Evolutionary conservation across 1,284 basidiomycete genomes (phyloP).

Genomic region (Inonotus hispidus): DNA sequence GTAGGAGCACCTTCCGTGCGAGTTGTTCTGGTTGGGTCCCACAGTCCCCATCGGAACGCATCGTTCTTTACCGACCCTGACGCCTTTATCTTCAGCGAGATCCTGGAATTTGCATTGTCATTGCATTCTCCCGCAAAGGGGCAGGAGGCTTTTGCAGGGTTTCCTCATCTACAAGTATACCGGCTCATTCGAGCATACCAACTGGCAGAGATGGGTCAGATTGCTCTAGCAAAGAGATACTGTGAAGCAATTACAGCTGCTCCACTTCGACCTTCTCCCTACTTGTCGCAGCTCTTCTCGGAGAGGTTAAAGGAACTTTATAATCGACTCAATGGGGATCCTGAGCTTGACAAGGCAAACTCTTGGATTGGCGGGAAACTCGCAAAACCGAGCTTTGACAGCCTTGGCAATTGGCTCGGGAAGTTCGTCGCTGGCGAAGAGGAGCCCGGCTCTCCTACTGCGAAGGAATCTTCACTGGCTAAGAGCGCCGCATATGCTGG

Average conservation of each 20-base stretch:
- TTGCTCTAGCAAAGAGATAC: conserved; percentile 74
- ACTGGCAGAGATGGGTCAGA: conserved; percentile 77
- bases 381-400: conserved; percentile 86
- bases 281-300: conserved; percentile 60
- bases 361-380: conserved; percentile 83
- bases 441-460: conserved; percentile 40
- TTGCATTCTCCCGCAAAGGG: conserved; percentile 72
- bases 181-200: conserved; percentile 75
- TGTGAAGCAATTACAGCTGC: conserved; percentile 85
- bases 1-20: conserved; percentile 56
- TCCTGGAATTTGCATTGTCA: conserved; percentile 88
- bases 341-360: conserved; percentile 62
- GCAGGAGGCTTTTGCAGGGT: conserved; percentile 77
- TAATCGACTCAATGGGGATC: conserved; percentile 77
- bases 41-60: conserved; percentile 46
- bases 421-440: conserved; percentile 94
- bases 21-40: conserved; percentile 62
- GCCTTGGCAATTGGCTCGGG: conserved; percentile 90
- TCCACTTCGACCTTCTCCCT: conserved; percentile 61
- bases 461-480: conserved; percentile 37
- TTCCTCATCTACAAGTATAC: conserved; percentile 88
- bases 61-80: conserved; percentile 71
- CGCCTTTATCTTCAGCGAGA: conserved; percentile 83
- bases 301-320: conserved; percentile 79
- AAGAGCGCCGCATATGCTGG: conserved; percentile 53